Percentiles rank a stretch among this genome's conserved stretches.
Conservation (phyloP, 495 filamentous ascomycete genomes). For the Penicillium bialowiezense region DNA sequence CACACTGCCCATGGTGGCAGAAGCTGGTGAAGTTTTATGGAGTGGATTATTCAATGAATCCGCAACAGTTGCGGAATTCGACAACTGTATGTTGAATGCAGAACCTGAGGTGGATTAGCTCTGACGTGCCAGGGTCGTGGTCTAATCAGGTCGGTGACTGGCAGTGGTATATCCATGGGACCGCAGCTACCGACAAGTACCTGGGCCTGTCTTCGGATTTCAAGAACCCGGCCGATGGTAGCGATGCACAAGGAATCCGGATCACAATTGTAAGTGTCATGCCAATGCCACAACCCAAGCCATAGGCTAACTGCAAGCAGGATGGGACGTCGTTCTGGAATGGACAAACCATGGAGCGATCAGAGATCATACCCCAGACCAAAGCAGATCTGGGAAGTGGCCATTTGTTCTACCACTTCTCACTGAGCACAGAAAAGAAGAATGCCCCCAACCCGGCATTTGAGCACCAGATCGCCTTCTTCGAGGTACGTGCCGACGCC, state of each 20-base stretch:
- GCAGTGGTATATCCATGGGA: constrained; percentile 73
- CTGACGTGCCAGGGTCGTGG: constrained; percentile 53
- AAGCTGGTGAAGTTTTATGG: constrained; percentile 27
- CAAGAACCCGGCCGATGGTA: constrained; percentile 67
- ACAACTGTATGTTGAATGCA: neutral
- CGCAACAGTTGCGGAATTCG: constrained; percentile 16
- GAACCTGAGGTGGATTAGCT: neutral
- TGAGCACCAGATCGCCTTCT: constrained; percentile 76
- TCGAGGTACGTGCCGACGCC: constrained; percentile 30
- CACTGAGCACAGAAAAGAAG: constrained; percentile 53
- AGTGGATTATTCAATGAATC: constrained; percentile 25
- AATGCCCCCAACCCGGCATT: constrained; percentile 59
- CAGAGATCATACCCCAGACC: constrained; percentile 69
- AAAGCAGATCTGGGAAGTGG: constrained; percentile 58
- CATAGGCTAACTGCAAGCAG: constrained; percentile 16
- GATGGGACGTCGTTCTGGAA: constrained; percentile 61
- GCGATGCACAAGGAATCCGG: constrained; percentile 61
- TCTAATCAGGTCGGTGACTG: constrained; percentile 62
- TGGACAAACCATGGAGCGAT: constrained; percentile 57
- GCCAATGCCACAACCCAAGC: neutral
- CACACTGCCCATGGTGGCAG: constrained; percentile 13
- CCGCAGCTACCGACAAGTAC: constrained; percentile 51
- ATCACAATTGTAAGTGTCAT: constrained; percentile 57
- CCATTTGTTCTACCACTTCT: constrained; percentile 69
- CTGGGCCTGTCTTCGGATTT: constrained; percentile 52